Base-by-base conservation (phyloP, 2,329 filamentous ascomycete genomes). In the Penicillium hordei region DNA sequence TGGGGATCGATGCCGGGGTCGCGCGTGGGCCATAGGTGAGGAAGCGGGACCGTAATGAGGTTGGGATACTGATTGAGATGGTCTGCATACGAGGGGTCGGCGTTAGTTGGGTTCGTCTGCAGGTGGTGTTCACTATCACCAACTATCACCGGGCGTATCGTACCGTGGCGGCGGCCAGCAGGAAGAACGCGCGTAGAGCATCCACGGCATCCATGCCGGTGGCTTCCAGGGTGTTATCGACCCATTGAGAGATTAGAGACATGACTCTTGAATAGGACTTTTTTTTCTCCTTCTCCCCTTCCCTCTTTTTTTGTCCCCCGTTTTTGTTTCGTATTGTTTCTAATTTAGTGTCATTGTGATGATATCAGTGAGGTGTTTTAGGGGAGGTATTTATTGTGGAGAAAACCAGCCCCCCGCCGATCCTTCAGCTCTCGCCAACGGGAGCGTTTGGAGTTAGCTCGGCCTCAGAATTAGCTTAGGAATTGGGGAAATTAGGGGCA, bases 21-120 rank as follows among this genome's bases (percentile, higher is more conserved):
- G 81, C 75, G 67, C 85, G 82, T 53, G 84, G 79, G 53, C 86
- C 86, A 70, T 88, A 88, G 48, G 79, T 74, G 50, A 88, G 76
- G 70, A 87, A 87, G 52, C 85, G 83, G 57, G 68, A 65, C 62
- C 78, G 78, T 48, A 87, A 73, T 43, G 78, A 70, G 57, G 82
- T 80, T 42, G 83, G 72, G 60, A 77, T 71, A 69, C 79, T 80
- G 59, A 84, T 74, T 48, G 80, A 69, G 52, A 87, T 68, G 34
- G 84, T 76, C 72, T 79, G 66, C 56, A 46, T 49, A 53, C 33
- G 29, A 42, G 52, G 36, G 54, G 36, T 38, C 38, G 31, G 49
- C 39, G 29, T 50, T 58, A 57, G 49, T 62, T 62, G 57, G 65
- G 55, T 53, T 57, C 55, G 48, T 60, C 61, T 63, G 53, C 52